Evolutionary conservation across 2,329 filamentous ascomycete species (phyloP), one percentile per base, ranked within the genome.

Genomic region (Phialophora expanda): DNA sequence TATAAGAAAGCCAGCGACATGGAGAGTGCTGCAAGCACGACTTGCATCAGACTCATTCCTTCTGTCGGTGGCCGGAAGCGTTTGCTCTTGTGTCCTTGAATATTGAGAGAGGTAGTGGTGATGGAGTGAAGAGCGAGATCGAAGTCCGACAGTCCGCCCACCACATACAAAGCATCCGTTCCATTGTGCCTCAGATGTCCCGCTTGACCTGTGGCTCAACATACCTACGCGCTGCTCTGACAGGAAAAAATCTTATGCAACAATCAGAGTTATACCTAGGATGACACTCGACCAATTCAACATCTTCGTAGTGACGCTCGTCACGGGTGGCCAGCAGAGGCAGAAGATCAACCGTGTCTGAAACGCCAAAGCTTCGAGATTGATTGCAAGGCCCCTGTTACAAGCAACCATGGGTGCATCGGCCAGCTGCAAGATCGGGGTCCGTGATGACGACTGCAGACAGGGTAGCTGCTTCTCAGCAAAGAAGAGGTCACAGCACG

Each of bases 11-110:
- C 56, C 3, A 58, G 56, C 24, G 56, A 46, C 20, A 48, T 58
- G 34, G 38, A 50, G 14, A 58, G 48, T 28, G 56, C 56, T 7
- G 56, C 56, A 11, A 58, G 44, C 41, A 14, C 22, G 41, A 46
- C 56, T 20, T 24, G 20, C 7, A 14, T 59, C 56, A 30, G 11
- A 26, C 56, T 59, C 1, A 22, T 3, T n/a, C 14, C 24, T 28
- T 11, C 24, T 46, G 55, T 20, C 9, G 28, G 6, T 2, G 55
- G 55, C 3, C 17, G 55, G 8, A 56, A 56, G 8, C 55, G 55
- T 22, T 44, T 44, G 32, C 4, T 56, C 14, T 44, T 56, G 30
- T 22, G 22, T 8, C 22, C 17, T n/a, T 22, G 44, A n/a, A 17
- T n/a, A 20, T 11, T n/a, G 44, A 34, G 2, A 34, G 11, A 34